These are phyloP conservation scores for Exophiala lecanii-corni DNA, from an alignment of 2,329 filamentous ascomycete species.

Conservation along the genomic window DNA sequence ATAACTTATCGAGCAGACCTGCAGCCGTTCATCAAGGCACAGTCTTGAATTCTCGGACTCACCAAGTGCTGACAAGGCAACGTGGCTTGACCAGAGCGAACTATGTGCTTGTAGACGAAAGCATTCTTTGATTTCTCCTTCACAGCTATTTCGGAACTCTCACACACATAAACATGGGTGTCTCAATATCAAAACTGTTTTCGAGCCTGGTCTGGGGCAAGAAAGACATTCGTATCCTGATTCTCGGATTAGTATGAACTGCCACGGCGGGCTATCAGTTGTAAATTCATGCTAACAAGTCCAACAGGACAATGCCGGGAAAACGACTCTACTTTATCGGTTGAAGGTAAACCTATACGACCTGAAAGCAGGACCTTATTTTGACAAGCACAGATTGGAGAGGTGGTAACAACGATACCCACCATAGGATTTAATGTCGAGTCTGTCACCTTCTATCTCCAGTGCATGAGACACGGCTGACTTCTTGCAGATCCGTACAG, in stretches of 20 bases:
- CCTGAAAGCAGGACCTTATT: too few species aligned
- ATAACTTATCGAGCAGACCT: too few species aligned
- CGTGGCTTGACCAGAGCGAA: background rate
- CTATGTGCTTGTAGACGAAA: too few species aligned
- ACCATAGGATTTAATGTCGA: slow-evolving; percentile 99
- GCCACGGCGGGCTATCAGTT: slow-evolving; percentile 12
- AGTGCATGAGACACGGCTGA: too few species aligned
- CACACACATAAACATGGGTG: slow-evolving; percentile 51
- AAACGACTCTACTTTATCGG: slow-evolving; percentile 94
- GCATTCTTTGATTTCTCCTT: too few species aligned
- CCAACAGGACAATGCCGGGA: slow-evolving; percentile 88
- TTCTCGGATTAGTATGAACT: slow-evolving; percentile 74
- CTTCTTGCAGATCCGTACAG: slow-evolving; percentile 67
- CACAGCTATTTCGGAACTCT: too few species aligned
- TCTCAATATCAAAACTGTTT: slow-evolving; percentile 54
- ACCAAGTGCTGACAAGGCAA: background rate
- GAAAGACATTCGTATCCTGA: slow-evolving; percentile 97
- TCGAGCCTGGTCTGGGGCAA: slow-evolving; percentile 77
- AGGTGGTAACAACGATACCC: slow-evolving; percentile 97
- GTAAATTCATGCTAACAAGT: too few species aligned
- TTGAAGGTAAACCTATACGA: slow-evolving; percentile 66
- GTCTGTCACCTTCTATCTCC: slow-evolving; percentile 28
- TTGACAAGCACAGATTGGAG: slow-evolving; percentile 67
- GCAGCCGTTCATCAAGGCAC: too few species aligned
- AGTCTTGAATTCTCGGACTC: too few species aligned